These are phyloP conservation scores for Cylindrodendrum hubeiense DNA, from an alignment of 2,329 filamentous ascomycete species.

Conservation along the genomic window DNA sequence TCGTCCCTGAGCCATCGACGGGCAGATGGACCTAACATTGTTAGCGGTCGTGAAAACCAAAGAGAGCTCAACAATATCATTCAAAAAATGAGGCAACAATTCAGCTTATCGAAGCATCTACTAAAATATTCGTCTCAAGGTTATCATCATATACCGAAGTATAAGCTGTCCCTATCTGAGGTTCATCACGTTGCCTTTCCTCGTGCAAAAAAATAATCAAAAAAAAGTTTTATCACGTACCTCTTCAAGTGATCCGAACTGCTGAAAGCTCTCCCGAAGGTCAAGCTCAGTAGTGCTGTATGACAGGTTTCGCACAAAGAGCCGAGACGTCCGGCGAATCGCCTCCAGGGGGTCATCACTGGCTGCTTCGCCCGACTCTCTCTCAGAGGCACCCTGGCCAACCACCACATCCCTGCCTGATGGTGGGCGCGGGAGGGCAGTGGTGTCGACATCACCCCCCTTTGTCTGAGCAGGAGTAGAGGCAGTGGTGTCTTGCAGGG, in stretches of 20 bases:
- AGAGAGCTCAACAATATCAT: conserved; percentile 35
- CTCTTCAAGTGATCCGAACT: conserved; percentile 85
- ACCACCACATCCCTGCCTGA: conserved; percentile 35
- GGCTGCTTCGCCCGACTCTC: conserved; percentile 43
- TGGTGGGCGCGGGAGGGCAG: conserved; percentile 28
- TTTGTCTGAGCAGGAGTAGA: conserved; percentile 28
- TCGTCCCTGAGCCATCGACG: conserved; percentile 76
- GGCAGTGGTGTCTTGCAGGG: conserved; percentile 33
- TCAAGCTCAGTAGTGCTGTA: conserved; percentile 85
- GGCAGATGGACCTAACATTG: conserved; percentile 84
- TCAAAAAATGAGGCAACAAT: conserved; percentile 45
- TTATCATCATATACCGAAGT: conserved; percentile 90
- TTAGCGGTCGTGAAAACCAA: conserved; percentile 42
- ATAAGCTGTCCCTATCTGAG: conserved; percentile 99
- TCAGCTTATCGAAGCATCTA: conserved; percentile 98
- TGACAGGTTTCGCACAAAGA: conserved; percentile 91
- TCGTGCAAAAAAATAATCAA: conserved; percentile 25
- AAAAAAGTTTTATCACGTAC: conserved; percentile 72
- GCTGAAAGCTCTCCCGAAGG: conserved; percentile 76
- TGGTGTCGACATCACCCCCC: conserved; percentile 30
- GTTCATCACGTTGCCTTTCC: conserved; percentile 82
- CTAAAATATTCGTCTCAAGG: conserved; percentile 97
- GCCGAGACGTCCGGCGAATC: conserved; percentile 78
- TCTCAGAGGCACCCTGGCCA: conserved; percentile 43
- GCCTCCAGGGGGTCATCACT: conserved; percentile 45